phyloP scores from a whole-genome alignment of 2,329 filamentous ascomycete species.

The Aspergillus sp. region DNA sequence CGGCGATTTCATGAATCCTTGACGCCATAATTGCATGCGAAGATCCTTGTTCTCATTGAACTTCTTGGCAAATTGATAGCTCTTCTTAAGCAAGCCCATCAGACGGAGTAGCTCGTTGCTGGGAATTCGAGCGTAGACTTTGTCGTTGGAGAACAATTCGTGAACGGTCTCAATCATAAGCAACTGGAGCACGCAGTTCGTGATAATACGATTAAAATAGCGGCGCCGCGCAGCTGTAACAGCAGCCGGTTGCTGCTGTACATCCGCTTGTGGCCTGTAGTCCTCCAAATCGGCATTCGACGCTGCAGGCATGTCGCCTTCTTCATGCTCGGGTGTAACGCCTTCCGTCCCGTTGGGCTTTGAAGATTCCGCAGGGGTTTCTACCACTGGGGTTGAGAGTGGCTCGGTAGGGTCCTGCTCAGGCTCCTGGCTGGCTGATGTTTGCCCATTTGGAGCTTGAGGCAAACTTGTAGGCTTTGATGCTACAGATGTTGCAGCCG shows the following conservation, averaged over 20 bases:
- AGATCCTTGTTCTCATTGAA: constrained; percentile 99
- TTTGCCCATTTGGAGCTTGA: constrained; percentile 39
- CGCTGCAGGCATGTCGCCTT: constrained; percentile 37
- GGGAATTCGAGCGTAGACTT: constrained; percentile 91
- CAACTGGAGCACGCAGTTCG: constrained; percentile 93
- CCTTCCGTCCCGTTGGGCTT: constrained; percentile 36
- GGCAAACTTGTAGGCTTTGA: constrained; percentile 28
- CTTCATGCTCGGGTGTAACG: constrained; percentile 37
- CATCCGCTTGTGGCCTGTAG: constrained; percentile 75
- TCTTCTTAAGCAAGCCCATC: constrained; percentile 94
- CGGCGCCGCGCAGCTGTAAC: constrained; percentile 90
- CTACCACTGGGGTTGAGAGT: constrained; percentile 22
- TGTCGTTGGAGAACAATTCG: constrained; percentile 96
- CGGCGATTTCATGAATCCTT: constrained; percentile 99
- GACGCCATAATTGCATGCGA: constrained; percentile 89
- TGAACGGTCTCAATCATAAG: constrained; percentile 99
- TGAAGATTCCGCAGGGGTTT: constrained; percentile 28
- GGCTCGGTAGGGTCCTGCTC: constrained; percentile 29
- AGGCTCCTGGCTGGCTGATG: constrained; percentile 30
- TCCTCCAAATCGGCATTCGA: constrained; percentile 71
- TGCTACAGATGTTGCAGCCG: constrained; percentile 66
- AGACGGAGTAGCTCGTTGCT: constrained; percentile 85
- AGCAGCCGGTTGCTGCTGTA: constrained; percentile 86
- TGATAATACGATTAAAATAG: constrained; percentile 99
- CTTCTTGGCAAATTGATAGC: constrained; percentile 91